Base-by-base conservation (phyloP, 2,329 filamentous ascomycete genomes). In the Parafenestella ontariensis region DNA sequence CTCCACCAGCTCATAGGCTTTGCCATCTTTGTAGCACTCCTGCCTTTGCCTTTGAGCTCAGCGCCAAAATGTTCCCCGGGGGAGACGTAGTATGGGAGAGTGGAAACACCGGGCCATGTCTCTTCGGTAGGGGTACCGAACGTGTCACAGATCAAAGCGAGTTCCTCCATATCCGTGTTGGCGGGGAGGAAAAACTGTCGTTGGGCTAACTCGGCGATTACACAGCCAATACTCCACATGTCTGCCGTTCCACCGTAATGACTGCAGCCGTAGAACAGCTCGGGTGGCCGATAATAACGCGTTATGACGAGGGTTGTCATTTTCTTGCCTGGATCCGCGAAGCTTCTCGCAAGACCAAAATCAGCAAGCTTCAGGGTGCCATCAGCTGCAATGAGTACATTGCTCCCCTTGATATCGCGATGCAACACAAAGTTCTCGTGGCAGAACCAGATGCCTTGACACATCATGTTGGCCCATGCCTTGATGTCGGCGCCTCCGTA, bases 331-430 rank as follows among this genome's bases (percentile, higher is more conserved):
- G 95, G 94, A 74, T 99, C 95, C 7, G 92, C 89, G 74, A 97
- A 97, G 56, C 84, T 86, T 59, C 95, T 84, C 5, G 95, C 95
- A 29, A 99, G 87, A 83, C 95, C 95, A 68, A 99, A 99, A 89
- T 99, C 95, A 31, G 94, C 95, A 46, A 99, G 86, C 76, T 98
- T 98, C 71, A 99, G 87, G 70, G 94, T 91, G 44, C 95, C 94
- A 72, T 96, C 91, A 37, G 91, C 90, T 20, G 92, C 92, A 67
- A 99, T 96, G 55, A 99, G 83, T 77, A 98, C 81, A 80, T 99
- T 99, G 85, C 98, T 98, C 43, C 94, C 94, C 79, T 99, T 99
- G 82, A 99, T 98, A 81, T 99, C 95, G 66, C 95, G 91, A 78
- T 99, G 95, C 26, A 99, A 83, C 17, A 99, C 86, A 68, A 89